Percentiles rank a stretch among this genome's conserved stretches.
Evolutionary conservation across 2,329 filamentous ascomycete species (phyloP).

Genomic region (Sclerotinia borealis): DNA sequence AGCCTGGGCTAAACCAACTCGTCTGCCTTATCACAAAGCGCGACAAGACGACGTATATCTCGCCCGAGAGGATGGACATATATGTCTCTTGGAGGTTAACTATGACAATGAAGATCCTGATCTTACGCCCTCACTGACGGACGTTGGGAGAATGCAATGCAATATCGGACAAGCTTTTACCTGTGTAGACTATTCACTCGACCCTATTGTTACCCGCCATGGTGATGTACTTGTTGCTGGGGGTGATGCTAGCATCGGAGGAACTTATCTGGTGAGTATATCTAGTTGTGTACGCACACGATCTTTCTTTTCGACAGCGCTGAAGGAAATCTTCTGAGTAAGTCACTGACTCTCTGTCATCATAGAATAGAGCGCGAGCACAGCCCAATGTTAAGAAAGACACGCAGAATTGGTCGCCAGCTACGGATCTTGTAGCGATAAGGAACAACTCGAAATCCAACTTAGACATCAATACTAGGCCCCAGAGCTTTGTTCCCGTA

Average conservation of each 20-base stretch:
- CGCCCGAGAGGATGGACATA: constrained; percentile 77
- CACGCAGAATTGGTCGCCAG: constrained; percentile 56
- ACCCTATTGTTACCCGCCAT: constrained; percentile 30
- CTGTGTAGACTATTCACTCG: constrained; percentile 54
- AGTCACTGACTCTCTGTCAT: constrained; percentile 4
- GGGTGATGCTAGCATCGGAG: constrained; percentile 68
- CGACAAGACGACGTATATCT: constrained; percentile 76
- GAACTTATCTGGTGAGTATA: constrained; percentile 49
- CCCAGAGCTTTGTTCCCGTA: constrained; percentile 25
- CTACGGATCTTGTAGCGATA: constrained; percentile 37
- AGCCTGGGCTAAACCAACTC: constrained; percentile 74
- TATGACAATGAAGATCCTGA: constrained; percentile 46
- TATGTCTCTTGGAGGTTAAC: constrained; percentile 67
- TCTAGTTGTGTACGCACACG: not conserved
- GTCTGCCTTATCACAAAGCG: constrained; percentile 54
- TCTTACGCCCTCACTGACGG: constrained; percentile 41
- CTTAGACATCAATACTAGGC: not conserved
- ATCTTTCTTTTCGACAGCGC: not conserved
- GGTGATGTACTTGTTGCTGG: constrained; percentile 36
- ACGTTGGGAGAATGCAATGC: constrained; percentile 61
- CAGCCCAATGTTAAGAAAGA: constrained; percentile 48
- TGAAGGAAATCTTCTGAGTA: no score
- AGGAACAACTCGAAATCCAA: constrained; percentile 16
- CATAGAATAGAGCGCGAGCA: constrained; percentile 50
- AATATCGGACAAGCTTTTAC: constrained; percentile 80